phyloP scores from a whole-genome alignment of 192 early-diverging fungal genomes.

The Coemansia sp. region DNA sequence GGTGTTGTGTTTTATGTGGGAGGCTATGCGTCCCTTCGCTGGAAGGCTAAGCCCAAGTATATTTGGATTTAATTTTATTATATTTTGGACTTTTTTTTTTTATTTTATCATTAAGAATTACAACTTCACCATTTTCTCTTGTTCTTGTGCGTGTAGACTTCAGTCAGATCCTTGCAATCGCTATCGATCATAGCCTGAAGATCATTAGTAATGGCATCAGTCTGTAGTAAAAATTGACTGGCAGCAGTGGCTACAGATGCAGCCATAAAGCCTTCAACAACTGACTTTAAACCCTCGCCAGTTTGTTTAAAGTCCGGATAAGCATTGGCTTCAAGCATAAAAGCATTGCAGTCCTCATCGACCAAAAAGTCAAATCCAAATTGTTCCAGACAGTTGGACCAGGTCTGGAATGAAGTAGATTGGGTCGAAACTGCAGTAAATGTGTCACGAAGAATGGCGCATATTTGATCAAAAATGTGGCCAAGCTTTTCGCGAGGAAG shows the following conservation, averaged over 20 bases:
- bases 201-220: neutral
- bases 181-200: slow-evolving; percentile 14
- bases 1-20: slow-evolving; percentile 23
- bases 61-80: slow-evolving; percentile 25
- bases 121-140: slow-evolving; percentile 31
- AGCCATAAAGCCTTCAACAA: slow-evolving; percentile 63
- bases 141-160: slow-evolving; percentile 42
- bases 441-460: slow-evolving; percentile 55
- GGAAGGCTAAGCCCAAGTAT: slow-evolving; percentile 48
- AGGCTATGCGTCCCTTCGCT: slow-evolving; percentile 43
- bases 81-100: neutral
- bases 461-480: slow-evolving; percentile 58
- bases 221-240: slow-evolving; percentile 22
- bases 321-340: slow-evolving; percentile 65
- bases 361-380: slow-evolving; percentile 70
- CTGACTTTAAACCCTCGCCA: slow-evolving; percentile 51
- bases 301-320: slow-evolving; percentile 74
- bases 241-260: slow-evolving; percentile 54
- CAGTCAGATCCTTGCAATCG: slow-evolving; percentile 26
- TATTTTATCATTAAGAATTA: neutral
- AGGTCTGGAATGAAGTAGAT: slow-evolving; percentile 63
- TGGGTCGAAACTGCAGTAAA: slow-evolving; percentile 63
- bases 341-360: slow-evolving; percentile 54
- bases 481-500: slow-evolving; percentile 45
- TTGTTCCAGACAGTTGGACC: slow-evolving; percentile 63